These are phyloP conservation scores for Rhodotorula sp. DNA, from an alignment of 1,284 basidiomycete genomes.

Conservation along the genomic window DNA sequence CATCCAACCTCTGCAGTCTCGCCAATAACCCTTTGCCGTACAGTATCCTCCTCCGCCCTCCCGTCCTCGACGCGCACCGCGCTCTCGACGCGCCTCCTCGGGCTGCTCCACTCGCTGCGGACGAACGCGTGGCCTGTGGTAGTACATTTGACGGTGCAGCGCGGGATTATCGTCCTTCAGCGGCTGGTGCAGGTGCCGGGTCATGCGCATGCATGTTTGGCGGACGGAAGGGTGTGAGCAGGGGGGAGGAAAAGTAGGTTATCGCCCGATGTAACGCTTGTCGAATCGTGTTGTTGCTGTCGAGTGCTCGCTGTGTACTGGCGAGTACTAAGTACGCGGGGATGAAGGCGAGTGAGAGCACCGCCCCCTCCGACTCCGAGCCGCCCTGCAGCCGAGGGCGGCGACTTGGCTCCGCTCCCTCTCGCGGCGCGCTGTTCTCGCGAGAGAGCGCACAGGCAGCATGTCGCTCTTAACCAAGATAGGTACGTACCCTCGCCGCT, in stretches of 20 bases:
- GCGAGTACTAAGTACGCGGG: too few species aligned
- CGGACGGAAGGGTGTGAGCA: background rate
- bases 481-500: background rate
- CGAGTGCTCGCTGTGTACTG: too few species aligned
- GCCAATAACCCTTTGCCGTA: background rate
- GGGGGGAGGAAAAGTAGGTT: too few species aligned
- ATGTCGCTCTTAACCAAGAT: slow-evolving; percentile 5
- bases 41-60: background rate
- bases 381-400: background rate
- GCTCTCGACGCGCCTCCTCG: background rate
- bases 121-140: background rate
- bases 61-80: background rate
- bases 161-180: slow-evolving; percentile 7
- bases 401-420: background rate
- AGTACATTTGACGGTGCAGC: background rate
- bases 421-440: background rate
- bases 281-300: too few species aligned
- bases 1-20: too few species aligned
- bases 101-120: slow-evolving; percentile 1
- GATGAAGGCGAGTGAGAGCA: background rate
- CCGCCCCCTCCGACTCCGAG: too few species aligned
- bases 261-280: too few species aligned
- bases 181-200: background rate
- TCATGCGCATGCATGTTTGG: background rate
- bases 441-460: background rate